These are phyloP conservation scores for Kalmusia sp. DNA, from an alignment of 2,329 filamentous ascomycete genomes.

Conservation along the genomic window DNA sequence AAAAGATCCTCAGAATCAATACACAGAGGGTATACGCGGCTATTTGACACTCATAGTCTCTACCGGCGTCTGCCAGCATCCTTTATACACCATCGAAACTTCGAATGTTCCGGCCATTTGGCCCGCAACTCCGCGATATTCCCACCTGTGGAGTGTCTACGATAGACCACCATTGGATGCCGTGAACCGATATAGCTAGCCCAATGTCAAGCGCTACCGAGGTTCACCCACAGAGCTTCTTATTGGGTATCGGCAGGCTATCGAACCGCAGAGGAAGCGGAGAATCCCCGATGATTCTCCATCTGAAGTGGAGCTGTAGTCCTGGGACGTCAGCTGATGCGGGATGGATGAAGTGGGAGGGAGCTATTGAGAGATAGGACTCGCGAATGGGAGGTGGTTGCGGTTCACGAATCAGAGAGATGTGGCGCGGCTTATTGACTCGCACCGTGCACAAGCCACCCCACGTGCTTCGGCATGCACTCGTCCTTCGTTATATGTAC, in stretches of 20 bases:
- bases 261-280: constrained; percentile 1
- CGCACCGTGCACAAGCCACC: constrained; percentile 2
- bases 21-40: not conserved
- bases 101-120: not conserved
- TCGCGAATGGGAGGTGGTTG: not conserved
- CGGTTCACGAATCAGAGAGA: not conserved
- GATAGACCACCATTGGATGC: constrained; percentile 3
- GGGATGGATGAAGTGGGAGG: not conserved
- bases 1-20: not conserved
- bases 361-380: not conserved
- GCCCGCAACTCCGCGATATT: constrained; percentile 2
- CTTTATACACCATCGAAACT: not conserved
- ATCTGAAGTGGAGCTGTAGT: not conserved
- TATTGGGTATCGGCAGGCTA: not conserved
- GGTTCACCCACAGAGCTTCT: constrained; percentile 3
- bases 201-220: constrained; percentile 7
- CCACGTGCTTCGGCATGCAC: constrained; percentile 4
- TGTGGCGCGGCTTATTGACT: not conserved
- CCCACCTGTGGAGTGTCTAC: constrained; percentile 1
- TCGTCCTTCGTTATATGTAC: not conserved
- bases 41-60: not conserved
- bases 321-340: not conserved
- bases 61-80: not conserved
- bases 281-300: constrained; percentile 15
- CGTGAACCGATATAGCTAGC: not conserved